Percentiles rank a stretch among this genome's conserved stretches.
Conservation (phyloP, 805 yeast genomes). For the Teunomyces pallodes region DNA sequence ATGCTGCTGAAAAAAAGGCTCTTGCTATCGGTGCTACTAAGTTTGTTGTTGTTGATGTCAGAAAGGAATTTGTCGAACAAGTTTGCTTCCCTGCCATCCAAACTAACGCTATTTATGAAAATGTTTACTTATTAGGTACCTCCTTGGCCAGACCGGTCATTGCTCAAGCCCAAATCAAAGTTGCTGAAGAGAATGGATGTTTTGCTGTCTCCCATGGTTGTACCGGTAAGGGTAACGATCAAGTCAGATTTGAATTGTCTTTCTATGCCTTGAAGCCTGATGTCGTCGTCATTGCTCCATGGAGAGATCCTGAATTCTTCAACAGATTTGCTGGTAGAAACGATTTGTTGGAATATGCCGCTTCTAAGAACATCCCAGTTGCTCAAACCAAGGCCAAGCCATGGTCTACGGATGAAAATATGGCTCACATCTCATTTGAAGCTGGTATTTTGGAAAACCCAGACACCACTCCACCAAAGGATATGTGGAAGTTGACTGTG, state of each 20-base stretch:
- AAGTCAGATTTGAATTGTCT: slow-evolving; percentile 94
- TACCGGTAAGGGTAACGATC: slow-evolving; percentile 99
- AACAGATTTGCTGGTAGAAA: slow-evolving; percentile 97
- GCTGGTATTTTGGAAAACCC: slow-evolving; percentile 99
- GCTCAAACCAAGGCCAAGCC: slow-evolving; percentile 98
- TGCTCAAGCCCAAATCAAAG: slow-evolving; percentile 96
- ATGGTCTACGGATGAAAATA: slow-evolving; percentile 99
- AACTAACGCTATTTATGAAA: slow-evolving; percentile 96
- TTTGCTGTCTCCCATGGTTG: slow-evolving; percentile 99
- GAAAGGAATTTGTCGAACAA: slow-evolving; percentile 90
- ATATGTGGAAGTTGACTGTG: slow-evolving; percentile 98
- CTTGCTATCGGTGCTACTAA: slow-evolving; percentile 96
- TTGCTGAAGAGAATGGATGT: slow-evolving; percentile 96
- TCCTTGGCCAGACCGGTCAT: slow-evolving; percentile 98
- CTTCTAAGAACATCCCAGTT: slow-evolving; percentile 87
- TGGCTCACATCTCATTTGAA: slow-evolving; percentile 98
- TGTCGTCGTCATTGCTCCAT: slow-evolving; percentile 95
- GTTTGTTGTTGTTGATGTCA: slow-evolving; percentile 90
- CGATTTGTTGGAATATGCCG: slow-evolving; percentile 92
- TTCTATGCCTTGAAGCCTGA: slow-evolving; percentile 98
- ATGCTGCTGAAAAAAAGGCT: slow-evolving; percentile 94
- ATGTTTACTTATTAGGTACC: slow-evolving; percentile 94
- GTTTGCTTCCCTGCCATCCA: slow-evolving; percentile 96
- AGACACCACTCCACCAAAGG: slow-evolving; percentile 97
- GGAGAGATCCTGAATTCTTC: slow-evolving; percentile 97